Evolutionary conservation across 1,139 yeast genomes (phyloP), one percentile per base, ranked within the genome.

Genomic region (Hyphopichia fennica): DNA sequence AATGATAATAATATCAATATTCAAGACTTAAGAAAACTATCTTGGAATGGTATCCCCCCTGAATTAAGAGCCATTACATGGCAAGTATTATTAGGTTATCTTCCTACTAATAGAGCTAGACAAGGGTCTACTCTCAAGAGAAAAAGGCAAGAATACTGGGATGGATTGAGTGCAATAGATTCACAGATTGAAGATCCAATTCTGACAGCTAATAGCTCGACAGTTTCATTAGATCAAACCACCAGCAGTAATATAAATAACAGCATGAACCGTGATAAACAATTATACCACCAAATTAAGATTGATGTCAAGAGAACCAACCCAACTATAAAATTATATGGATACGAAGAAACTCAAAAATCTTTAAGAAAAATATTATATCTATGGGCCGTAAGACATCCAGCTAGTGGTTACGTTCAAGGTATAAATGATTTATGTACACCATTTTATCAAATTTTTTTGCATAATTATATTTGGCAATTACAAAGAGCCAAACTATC

Each of bases 341-440:
- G 84, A 11, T 79, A 63, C 52, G 77, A 79, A 17, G 71, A 84
- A 3, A 88, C 95, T 0, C 98, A 93, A 56, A 67, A 82, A 44
- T 77, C 95, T 13, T 69, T 93, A 46, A 89, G 93, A 49, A 82
- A 87, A 49, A 82, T 95, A 15, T 67, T 93, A 40, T 95, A 89
- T 56, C 70, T 93, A 28, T 93, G 99, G 99, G 96, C 99, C 0
- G 84, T 93, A 17, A 78, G 99, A 47, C 99, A 95, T 58, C 99
- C 99, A 1, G 97, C 98, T 3, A 84, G 95, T 58, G 99, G 99
- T 3, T 93, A 93, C 62, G 99, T 93, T n/a, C 99, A 93, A 65
- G 99, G 99, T 22, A 95, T 93, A 44, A 93, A 93, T 60, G 99
- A 93, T 63, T 73, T 93, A 43, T 90, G 85, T 15, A 93, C 98